A percentile compares a stretch with the other conserved stretches of the same genome.
phyloP scores from a whole-genome alignment of 345 rosid species.

The Eutrema heterophyllum region DNA sequence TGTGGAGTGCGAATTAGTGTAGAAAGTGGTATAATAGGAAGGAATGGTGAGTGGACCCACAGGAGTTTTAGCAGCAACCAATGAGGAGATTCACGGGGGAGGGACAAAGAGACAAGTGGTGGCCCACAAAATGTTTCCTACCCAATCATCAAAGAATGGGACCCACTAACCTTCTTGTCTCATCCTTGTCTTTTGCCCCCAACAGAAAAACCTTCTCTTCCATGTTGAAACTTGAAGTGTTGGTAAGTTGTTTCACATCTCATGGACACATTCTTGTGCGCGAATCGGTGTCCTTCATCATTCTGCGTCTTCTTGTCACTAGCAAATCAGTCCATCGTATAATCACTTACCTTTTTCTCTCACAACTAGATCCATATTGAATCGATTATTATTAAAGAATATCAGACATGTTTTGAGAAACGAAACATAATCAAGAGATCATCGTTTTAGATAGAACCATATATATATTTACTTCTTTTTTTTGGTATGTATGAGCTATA shows the following conservation, averaged over 20 bases:
- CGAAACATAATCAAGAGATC: constrained; percentile 10
- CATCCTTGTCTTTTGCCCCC: constrained; percentile 15
- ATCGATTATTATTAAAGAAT: not conserved
- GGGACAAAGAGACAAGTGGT: constrained; percentile 48
- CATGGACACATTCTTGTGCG: constrained; percentile 20
- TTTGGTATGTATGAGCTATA: not conserved
- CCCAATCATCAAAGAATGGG: constrained; percentile 48
- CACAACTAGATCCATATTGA: not conserved
- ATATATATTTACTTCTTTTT: not conserved
- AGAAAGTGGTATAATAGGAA: constrained; percentile 25
- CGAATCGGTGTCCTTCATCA: constrained; percentile 19
- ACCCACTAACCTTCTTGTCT: constrained; percentile 35
- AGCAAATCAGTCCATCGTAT: not conserved
- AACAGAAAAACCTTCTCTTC: constrained; percentile 9
- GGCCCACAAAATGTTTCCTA: constrained; percentile 46
- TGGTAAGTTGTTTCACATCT: constrained; percentile 30
- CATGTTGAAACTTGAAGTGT: constrained; percentile 29
- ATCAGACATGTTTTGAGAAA: not conserved
- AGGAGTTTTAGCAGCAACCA: constrained; percentile 15
- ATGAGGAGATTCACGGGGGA: constrained; percentile 26
- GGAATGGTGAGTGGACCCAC: constrained; percentile 1
- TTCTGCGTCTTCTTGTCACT: constrained; percentile 16
- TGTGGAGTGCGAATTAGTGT: constrained; percentile 10
- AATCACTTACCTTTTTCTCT: not conserved
- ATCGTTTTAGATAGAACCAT: constrained; percentile 5